Base-by-base conservation (phyloP, 78 protist species). In the Dictyostelium discoideum region DNA sequence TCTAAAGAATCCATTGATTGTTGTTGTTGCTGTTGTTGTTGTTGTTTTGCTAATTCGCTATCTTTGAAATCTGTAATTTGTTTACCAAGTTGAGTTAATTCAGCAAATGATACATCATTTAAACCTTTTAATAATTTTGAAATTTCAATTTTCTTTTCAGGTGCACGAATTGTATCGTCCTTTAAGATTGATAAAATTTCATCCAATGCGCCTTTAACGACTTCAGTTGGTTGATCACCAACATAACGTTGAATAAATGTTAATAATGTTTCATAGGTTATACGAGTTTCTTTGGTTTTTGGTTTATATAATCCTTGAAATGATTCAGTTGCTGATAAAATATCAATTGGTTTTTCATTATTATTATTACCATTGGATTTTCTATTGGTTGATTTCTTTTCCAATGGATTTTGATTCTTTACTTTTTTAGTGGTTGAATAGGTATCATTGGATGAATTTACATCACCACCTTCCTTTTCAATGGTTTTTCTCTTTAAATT, bases 101-200 rank as follows among this genome's bases (percentile, higher is more conserved):
- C 93, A 0, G 96, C 84, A 63, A 98, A 98, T 18, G 18, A 3
- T 3, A 96, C 98, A 16, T 40, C 69, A 11, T 87, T 69, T 40
- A 97, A 40, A 18, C 60, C 76, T 54, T 74, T 39, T 32, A 98
- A 69, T 29, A 96, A 74, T 29, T 63, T 18, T 24, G 86, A 83
- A 39, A 94, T 73, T 42, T 88, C 97, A 26, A 4, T 3, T 79
- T 87, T 40, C 92, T 96, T 96, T 29, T 94, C 97, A 0, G 89
- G 85, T 48, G 92, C 97, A 14, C 67, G n/a, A 40, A 86, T 39
- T 2, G 26, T 24, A 32, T 96, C 98, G 24, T 97, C 86, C 85
- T 98, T 98, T 44, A 98, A 82, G 32, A 94, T 86, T 8, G 97
- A 93, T 7, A 98, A 67, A n/a, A 98, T 95, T 96, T 98, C 99